These are phyloP conservation scores for Coemansia sp. DNA, from an alignment of 192 early-diverging fungal species.

Conservation along the genomic window DNA sequence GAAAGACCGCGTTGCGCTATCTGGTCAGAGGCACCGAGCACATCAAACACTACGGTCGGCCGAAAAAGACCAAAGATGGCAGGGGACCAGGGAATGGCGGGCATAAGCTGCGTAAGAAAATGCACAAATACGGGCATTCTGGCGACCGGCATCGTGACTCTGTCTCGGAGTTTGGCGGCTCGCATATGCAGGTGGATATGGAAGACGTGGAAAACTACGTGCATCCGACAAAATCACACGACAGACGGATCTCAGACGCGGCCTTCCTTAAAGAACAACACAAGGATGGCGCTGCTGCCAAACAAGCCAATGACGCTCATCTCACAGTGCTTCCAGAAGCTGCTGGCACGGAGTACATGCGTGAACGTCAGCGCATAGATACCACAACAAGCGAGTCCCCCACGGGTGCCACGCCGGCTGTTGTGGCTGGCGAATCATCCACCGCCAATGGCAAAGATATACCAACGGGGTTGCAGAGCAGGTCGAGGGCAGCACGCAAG, in stretches of 20 bases:
- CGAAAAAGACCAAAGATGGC: neutral
- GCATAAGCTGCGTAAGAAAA: constrained; percentile 23
- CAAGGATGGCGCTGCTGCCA: constrained; percentile 28
- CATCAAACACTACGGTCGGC: constrained; percentile 40
- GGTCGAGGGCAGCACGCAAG: neutral
- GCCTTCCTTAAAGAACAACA: constrained; percentile 41
- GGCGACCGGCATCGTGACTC: constrained; percentile 38
- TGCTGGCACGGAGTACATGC: constrained; percentile 43
- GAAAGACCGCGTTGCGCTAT: constrained; percentile 41
- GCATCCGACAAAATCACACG: constrained; percentile 28
- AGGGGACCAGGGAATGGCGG: neutral
- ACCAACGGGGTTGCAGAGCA: neutral
- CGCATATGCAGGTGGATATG: constrained; percentile 43
- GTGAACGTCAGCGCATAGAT: constrained; percentile 14
- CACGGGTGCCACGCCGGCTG: neutral
- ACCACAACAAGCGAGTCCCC: neutral
- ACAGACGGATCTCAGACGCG: constrained; percentile 4
- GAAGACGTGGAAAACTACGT: constrained; percentile 54
- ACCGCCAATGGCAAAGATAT: neutral
- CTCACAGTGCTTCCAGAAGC: constrained; percentile 37
- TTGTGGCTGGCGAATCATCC: neutral
- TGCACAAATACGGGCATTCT: constrained; percentile 25
- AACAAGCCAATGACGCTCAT: neutral
- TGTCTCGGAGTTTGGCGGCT: constrained; percentile 41
- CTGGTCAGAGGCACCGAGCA: constrained; percentile 56